Percentiles rank a stretch among this genome's conserved stretches.
Evolutionary conservation across 306 rosid genomes (phyloP).

Genomic region (Cucumis melo): DNA sequence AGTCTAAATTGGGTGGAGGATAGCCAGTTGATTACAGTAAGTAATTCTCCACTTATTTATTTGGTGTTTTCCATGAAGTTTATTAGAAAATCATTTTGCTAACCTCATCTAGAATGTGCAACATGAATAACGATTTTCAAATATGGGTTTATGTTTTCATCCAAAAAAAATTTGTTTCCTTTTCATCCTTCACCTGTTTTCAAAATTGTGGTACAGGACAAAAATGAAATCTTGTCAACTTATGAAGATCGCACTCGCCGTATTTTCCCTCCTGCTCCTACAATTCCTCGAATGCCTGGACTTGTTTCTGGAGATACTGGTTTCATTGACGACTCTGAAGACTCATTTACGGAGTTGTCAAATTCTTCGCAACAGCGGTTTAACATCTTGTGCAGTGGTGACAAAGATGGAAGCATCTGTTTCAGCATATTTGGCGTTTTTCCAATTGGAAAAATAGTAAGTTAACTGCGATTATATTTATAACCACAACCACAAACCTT

Average conservation of each 20-base stretch:
- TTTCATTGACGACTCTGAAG: slow-evolving; percentile 77
- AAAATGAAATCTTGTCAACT: slow-evolving; percentile 30
- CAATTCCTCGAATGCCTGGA: slow-evolving; percentile 80
- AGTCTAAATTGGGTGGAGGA: slow-evolving; percentile 94
- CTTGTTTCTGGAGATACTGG: slow-evolving; percentile 80
- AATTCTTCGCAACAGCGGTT: slow-evolving; percentile 79
- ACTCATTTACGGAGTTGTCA: slow-evolving; percentile 67
- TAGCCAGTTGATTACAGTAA: slow-evolving; percentile 39
- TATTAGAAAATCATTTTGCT: not conserved
- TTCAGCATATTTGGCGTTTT: slow-evolving; percentile 95
- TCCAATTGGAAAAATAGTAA: slow-evolving; percentile 75
- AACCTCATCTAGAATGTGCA: not conserved
- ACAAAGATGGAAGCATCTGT: slow-evolving; percentile 73
- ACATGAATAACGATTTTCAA: not conserved
- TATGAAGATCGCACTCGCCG: slow-evolving; percentile 92
- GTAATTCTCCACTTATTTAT: slow-evolving; percentile 15
- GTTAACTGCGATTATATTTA: not conserved
- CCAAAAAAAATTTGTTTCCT: not conserved
- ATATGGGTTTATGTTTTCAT: not conserved
- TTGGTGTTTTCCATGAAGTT: not conserved
- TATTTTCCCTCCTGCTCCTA: slow-evolving; percentile 91
- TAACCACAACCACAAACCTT: not conserved
- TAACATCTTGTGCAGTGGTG: slow-evolving; percentile 85
- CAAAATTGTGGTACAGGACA: slow-evolving; percentile 41
- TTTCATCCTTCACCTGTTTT: slow-evolving; percentile 6